Conservation (phyloP, 441 rosid species). For the Bruguiera hainesii region DNA sequence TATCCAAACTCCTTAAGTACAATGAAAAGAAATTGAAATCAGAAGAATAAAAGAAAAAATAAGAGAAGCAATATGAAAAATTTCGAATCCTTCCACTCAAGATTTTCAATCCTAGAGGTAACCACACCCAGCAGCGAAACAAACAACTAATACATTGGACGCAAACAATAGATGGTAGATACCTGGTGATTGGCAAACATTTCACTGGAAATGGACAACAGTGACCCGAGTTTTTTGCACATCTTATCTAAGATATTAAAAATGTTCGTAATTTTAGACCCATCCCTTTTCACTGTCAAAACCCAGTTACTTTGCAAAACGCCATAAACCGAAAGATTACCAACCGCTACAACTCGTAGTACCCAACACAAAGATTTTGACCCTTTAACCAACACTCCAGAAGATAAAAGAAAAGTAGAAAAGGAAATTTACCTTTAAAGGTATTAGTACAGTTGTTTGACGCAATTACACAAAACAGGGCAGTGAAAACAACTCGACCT, state of each 20-base stretch:
- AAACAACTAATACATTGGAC: constrained; percentile 10
- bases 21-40: no score
- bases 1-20: no score
- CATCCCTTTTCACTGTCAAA: constrained; percentile 16
- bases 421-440: constrained; percentile 15
- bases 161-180: constrained; percentile 15
- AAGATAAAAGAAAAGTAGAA: no score
- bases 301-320: constrained; percentile 23
- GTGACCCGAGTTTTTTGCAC: constrained; percentile 11
- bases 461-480: constrained; percentile 4
- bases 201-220: constrained; percentile 1
- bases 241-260: constrained; percentile 1
- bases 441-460: constrained; percentile 5
- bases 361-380: constrained; percentile 34
- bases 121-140: constrained; percentile 9
- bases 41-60: neutral
- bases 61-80: neutral
- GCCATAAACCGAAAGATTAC: constrained; percentile 26
- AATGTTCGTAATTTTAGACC: constrained; percentile 5
- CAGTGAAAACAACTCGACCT: neutral
- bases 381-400: constrained; percentile 32
- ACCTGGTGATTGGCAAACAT: neutral
- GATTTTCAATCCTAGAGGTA: neutral
- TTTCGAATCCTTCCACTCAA: neutral
- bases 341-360: constrained; percentile 27